Evolutionary conservation across 345 rosid genomes (phyloP), one percentile per base, ranked within the genome.

Genomic region (Pseudoturritis turrita): DNA sequence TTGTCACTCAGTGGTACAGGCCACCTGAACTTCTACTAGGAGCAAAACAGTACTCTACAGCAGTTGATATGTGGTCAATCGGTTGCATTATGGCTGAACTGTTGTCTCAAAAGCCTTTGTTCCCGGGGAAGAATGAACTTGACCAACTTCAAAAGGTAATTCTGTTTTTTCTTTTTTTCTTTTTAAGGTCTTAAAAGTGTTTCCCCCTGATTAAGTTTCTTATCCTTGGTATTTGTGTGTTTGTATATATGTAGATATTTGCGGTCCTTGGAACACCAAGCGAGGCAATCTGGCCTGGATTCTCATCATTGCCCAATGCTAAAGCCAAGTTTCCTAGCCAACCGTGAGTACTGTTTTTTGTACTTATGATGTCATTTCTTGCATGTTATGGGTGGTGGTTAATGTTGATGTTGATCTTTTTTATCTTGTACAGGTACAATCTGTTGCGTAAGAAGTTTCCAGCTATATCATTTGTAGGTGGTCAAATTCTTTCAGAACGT

Each of bases 21-120:
- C 93, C 97, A 56, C 97, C 97, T 6, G 97, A 90, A 73, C 96
- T 88, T 50, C 81, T 92, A 1, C 70, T 90, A 41, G 98, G 93
- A 77, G 87, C 89, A 28, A 87, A 90, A 68, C 65, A 81, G 72
- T 90, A 92, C 77, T 90, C 96, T 25, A 87, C 91, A 36, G 96
- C 93, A 23, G 79, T 92, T 62, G 98, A 92, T 81, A 92, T 92
- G 96, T 92, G 98, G 98, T 92, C 98, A 4, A 62, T 90, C 5
- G 96, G 98, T 37, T 92, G 96, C 73, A 90, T 92, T 50, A 92
- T 92, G 96, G 97, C 94, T 17, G 98, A 93, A 68, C 58, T 93
- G 65, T 83, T 93, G 76, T 78, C 87, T 10, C 88, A 81, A 36
- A 84, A 87, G 64, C 92, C 98, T 5, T 59, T 88, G 15, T 90